Base-by-base conservation (phyloP, 176 grass and related monocot genomes). In the Saccharum officinarum region DNA sequence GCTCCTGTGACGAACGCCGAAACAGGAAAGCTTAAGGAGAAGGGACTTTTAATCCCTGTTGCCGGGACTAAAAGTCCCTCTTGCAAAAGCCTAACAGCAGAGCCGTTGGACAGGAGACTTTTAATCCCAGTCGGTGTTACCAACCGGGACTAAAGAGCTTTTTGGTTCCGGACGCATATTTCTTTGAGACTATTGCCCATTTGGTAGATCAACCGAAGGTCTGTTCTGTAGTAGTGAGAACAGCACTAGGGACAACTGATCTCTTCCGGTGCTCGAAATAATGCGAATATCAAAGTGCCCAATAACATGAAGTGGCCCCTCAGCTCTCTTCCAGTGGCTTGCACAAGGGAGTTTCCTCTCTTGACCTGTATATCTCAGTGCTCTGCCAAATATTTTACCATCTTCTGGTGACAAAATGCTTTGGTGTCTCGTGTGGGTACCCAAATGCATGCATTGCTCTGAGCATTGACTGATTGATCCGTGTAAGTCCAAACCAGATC, bases 191-290 rank as follows among this genome's bases (percentile, higher is more conserved):
- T n/a, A n/a, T n/a, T n/a, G n/a, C n/a, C n/a, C n/a, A n/a, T n/a
- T n/a, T n/a, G n/a, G n/a, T n/a, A n/a, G n/a, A n/a, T n/a, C n/a
- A n/a, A n/a, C n/a, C n/a, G n/a, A n/a, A n/a, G n/a, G n/a, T n/a
- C n/a, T n/a, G n/a, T n/a, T n/a, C n/a, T n/a, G n/a, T n/a, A n/a
- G n/a, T n/a, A n/a, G n/a, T n/a, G n/a, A 91, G 80, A 85, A 94
- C 86, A 98, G 81, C 77, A 95, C 96, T 23, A 82, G 62, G 68
- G 91, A 90, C 39, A 85, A 80, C 3, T 98, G 60, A 92, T 40
- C n/a, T 38, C 34, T 65, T 54, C 20, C 40, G 41, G 15, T 54
- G 22, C 68, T 16, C 26, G 2, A 4, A 38, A 38, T 7, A 12
- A 13, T 42, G 40, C 31, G 31, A 6, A 47, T 67, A 39, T 39